Evolutionary conservation across 1,139 yeast genomes (phyloP).

Genomic region (Suhomyces yuchorum): DNA sequence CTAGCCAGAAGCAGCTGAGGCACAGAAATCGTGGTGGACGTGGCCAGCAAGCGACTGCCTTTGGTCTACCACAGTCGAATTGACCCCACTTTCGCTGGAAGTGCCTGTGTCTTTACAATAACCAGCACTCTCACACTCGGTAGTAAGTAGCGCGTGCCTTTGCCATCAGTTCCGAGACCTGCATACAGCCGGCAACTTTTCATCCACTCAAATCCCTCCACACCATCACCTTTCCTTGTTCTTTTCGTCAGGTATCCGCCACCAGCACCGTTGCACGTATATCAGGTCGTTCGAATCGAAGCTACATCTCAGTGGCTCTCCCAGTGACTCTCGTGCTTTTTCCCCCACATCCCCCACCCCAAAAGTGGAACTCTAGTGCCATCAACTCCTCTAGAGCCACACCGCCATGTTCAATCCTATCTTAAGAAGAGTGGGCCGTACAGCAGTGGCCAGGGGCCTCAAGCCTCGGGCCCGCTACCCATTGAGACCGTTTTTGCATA

Average conservation of each 20-base stretch:
- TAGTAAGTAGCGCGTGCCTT: neutral
- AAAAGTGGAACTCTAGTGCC: neutral
- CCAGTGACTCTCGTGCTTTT: neutral
- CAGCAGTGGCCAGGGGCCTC: slow-evolving; percentile 16
- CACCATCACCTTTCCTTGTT: slow-evolving; percentile 8
- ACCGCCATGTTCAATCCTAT: slow-evolving; percentile 9
- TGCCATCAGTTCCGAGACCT: slow-evolving; percentile 8
- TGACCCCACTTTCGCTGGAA: too few relatives aligned
- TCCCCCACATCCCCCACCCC: neutral
- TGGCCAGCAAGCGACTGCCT: too few relatives aligned
- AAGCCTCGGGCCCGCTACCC: slow-evolving; percentile 20
- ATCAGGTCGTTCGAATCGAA: neutral
- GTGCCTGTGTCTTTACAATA: neutral
- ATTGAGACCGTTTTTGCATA: slow-evolving; percentile 23
- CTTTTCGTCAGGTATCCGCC: slow-evolving; percentile 1
- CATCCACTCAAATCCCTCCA: slow-evolving; percentile 11
- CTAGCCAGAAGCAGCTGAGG: too few relatives aligned
- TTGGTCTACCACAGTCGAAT: too few relatives aligned
- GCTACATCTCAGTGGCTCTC: neutral
- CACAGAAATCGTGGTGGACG: too few relatives aligned
- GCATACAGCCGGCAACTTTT: slow-evolving; percentile 11
- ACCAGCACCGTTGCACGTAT: neutral
- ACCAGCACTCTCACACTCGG: neutral
- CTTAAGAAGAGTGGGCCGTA: slow-evolving; percentile 12
- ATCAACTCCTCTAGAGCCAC: neutral